A percentile compares a stretch with the other conserved stretches of the same genome.
phyloP scores from a whole-genome alignment of 2,329 filamentous ascomycete genomes.

The Epichloe uncinata region DNA sequence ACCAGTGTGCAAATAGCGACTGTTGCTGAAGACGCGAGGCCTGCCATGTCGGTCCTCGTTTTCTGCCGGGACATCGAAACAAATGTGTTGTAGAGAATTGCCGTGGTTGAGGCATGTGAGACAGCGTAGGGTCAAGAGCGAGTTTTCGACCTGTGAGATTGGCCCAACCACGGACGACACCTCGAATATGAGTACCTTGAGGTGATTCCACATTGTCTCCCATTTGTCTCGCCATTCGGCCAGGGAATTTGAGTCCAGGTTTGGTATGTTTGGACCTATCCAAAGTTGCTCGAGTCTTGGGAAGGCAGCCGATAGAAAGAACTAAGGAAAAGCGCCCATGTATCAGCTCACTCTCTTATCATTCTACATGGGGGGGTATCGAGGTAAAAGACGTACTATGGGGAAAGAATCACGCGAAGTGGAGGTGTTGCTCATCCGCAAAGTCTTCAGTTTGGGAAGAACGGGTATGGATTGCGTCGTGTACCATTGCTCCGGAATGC shows the following conservation, averaged over 20 bases:
- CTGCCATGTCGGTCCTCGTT: constrained; percentile 8
- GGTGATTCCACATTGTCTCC: constrained; percentile 15
- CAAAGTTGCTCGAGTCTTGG: constrained; percentile 20
- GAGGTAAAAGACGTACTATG: constrained; percentile 2
- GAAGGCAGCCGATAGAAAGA: constrained; percentile 6
- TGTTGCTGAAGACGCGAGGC: not conserved
- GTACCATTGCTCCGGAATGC: constrained; percentile 11
- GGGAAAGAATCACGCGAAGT: not conserved
- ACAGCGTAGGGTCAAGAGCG: constrained; percentile 10
- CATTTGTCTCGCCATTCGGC: constrained; percentile 8
- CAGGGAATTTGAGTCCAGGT: constrained; percentile 7
- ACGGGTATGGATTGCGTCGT: constrained; percentile 5
- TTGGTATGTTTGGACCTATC: constrained; percentile 13
- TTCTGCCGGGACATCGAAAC: constrained; percentile 18
- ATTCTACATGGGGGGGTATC: too few species aligned
- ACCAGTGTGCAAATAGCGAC: not conserved
- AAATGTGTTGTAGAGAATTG: constrained; percentile 16
- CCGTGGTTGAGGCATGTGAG: constrained; percentile 17
- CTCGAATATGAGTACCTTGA: constrained; percentile 16
- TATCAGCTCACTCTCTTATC: not conserved
- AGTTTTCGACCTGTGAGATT: constrained; percentile 11
- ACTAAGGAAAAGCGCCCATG: constrained; percentile 8
- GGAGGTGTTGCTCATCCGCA: constrained; percentile 14
- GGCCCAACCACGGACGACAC: constrained; percentile 10
- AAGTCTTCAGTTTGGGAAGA: constrained; percentile 17